These are phyloP conservation scores for Hortiboletus rubellus DNA, from an alignment of 1,284 basidiomycete species.

Conservation along the genomic window DNA sequence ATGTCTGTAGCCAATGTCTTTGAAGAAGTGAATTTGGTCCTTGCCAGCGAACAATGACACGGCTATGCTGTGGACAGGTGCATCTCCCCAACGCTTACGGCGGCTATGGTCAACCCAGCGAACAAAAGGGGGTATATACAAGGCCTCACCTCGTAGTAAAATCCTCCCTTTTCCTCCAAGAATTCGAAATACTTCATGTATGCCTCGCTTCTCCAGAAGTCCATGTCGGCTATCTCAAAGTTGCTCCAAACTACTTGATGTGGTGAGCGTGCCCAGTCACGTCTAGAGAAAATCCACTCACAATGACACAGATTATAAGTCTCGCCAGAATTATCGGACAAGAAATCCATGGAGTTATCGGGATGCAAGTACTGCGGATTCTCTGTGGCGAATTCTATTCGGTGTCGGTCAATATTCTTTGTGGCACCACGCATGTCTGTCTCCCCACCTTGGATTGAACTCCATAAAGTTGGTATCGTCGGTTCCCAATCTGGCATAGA, in stretches of 20 bases:
- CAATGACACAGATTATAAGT: conserved; percentile 83
- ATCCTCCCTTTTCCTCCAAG: conserved; percentile 78
- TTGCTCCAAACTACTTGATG: conserved; percentile 70
- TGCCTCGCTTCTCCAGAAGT: conserved; percentile 78
- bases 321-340: conserved; percentile 72
- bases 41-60: conserved; percentile 69
- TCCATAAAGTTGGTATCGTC: conserved; percentile 81
- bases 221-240: conserved; percentile 83
- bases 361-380: conserved; percentile 69
- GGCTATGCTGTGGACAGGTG: conserved; percentile 83
- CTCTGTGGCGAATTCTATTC: conserved; percentile 62
- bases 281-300: conserved; percentile 37
- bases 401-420: neutral
- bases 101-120: neutral
- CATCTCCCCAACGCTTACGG: conserved; percentile 80
- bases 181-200: conserved; percentile 79
- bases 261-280: neutral
- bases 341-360: conserved; percentile 72
- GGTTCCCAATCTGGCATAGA: conserved; percentile 76
- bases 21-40: conserved; percentile 77
- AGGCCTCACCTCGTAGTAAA: conserved; percentile 73
- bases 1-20: conserved; percentile 56
- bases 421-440: neutral
- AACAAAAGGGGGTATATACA: neutral
- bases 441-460: conserved; percentile 57